Percentiles rank a stretch among this genome's conserved stretches.
Conservation (phyloP, 2,329 filamentous ascomycete species). For the Knufia fluminis region DNA sequence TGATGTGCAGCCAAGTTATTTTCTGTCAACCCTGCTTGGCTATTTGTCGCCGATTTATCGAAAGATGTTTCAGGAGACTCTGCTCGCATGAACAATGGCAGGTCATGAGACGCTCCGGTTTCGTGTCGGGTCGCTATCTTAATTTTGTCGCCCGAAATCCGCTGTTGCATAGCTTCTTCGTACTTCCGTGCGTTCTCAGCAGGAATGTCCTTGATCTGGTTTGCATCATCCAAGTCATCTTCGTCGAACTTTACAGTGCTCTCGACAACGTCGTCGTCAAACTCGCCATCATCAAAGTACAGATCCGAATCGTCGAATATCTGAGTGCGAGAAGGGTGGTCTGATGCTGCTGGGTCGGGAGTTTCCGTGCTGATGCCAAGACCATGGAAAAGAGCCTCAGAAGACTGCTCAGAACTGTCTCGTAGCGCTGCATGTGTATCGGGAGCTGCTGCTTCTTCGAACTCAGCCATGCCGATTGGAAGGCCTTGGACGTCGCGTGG, state of each 20-base stretch:
- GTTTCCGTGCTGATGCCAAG: constrained; percentile 17
- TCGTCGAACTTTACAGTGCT: constrained; percentile 36
- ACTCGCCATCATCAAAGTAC: constrained; percentile 38
- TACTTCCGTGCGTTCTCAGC: constrained; percentile 20
- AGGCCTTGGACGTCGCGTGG: constrained; percentile 23
- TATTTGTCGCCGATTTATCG: neutral
- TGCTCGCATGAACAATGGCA: neutral
- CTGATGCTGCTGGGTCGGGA: constrained; percentile 6
- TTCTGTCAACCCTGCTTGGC: constrained; percentile 36
- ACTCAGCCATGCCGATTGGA: constrained; percentile 18
- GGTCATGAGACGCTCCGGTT: neutral
- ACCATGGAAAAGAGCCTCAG: constrained; percentile 12
- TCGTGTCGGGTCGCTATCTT: neutral
- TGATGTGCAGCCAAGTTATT: constrained; percentile 65
- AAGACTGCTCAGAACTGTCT: neutral
- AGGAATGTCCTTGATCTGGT: constrained; percentile 28
- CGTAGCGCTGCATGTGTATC: neutral
- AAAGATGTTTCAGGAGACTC: neutral
- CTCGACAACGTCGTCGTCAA: constrained; percentile 16
- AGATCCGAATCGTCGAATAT: constrained; percentile 32
- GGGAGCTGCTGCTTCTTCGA: constrained; percentile 13
- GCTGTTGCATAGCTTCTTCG: constrained; percentile 15
- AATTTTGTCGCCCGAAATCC: constrained; percentile 9
- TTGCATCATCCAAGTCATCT: constrained; percentile 40
- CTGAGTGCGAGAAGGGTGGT: constrained; percentile 12